Conservation (phyloP, 805 yeast genomes). For the Barnettozyma wickerhamii region DNA sequence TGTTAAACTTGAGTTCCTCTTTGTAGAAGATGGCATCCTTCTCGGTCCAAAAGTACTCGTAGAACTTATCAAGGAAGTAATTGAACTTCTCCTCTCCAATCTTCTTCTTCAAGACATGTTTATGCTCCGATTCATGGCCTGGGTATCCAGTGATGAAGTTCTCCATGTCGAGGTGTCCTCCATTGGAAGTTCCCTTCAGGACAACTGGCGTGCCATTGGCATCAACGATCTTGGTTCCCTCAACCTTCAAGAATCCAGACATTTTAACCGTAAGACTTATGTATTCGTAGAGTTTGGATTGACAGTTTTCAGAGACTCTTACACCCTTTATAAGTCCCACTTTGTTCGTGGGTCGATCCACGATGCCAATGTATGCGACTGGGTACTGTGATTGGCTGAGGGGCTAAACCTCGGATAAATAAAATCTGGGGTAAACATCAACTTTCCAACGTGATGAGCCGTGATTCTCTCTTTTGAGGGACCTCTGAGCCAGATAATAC, state of each 20-base stretch:
- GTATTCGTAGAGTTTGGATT: too few relatives aligned
- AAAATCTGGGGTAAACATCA: too few relatives aligned
- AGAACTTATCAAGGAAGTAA: slow-evolving; percentile 46
- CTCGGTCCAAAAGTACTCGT: slow-evolving; percentile 51
- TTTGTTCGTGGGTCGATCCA: too few relatives aligned
- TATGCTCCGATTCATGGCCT: slow-evolving; percentile 50
- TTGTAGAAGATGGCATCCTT: slow-evolving; percentile 43
- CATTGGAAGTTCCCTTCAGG: slow-evolving; percentile 45
- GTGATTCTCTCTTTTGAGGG: too few relatives aligned
- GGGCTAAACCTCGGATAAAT: too few relatives aligned
- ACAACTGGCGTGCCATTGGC: slow-evolving; percentile 35
- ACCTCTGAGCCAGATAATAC: too few relatives aligned
- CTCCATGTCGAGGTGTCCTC: slow-evolving; percentile 52
- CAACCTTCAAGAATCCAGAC: slow-evolving; percentile 35
- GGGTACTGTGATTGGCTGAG: too few relatives aligned
- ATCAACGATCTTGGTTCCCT: slow-evolving; percentile 47
- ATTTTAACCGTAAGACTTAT: too few relatives aligned
- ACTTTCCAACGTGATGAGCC: too few relatives aligned
- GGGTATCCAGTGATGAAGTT: slow-evolving; percentile 54
- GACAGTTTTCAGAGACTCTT: too few relatives aligned
- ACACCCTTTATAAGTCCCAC: too few relatives aligned
- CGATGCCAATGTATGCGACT: too few relatives aligned
- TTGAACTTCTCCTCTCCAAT: slow-evolving; percentile 46
- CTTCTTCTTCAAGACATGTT: slow-evolving; percentile 32
- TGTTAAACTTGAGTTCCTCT: slow-evolving; percentile 37